These are phyloP conservation scores for Curvularia spicifera DNA, from an alignment of 2,329 filamentous ascomycete species.

Conservation along the genomic window DNA sequence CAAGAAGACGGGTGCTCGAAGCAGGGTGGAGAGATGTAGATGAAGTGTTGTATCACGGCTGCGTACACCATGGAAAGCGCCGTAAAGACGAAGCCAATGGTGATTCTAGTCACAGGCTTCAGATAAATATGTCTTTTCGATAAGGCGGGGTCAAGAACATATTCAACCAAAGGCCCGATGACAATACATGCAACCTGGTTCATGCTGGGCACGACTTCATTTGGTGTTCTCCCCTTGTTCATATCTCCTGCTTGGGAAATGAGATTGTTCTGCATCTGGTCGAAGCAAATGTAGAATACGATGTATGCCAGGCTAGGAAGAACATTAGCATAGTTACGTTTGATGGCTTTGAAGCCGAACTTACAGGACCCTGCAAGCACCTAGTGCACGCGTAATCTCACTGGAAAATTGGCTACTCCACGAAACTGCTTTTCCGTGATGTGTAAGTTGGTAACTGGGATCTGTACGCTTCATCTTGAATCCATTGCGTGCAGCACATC, in stretches of 20 bases:
- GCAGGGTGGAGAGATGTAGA: constrained; percentile 42
- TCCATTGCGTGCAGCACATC: constrained; percentile 35
- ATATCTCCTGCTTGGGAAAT: constrained; percentile 49
- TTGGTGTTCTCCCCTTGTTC: constrained; percentile 41
- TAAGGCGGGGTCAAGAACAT: constrained; percentile 39
- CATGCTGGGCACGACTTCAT: constrained; percentile 45
- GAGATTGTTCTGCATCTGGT: constrained; percentile 51
- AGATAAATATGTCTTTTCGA: constrained; percentile 36
- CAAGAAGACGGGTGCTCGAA: constrained; percentile 48
- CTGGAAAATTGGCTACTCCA: constrained; percentile 38
- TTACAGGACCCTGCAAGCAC: constrained; percentile 41
- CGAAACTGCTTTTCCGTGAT: constrained; percentile 28
- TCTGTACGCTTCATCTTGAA: constrained; percentile 37
- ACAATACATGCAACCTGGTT: constrained; percentile 46
- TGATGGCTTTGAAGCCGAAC: not conserved
- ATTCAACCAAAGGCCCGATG: constrained; percentile 41
- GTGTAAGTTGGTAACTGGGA: constrained; percentile 34
- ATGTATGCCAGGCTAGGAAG: constrained; percentile 36
- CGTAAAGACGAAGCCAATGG: constrained; percentile 42
- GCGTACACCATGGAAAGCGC: constrained; percentile 41
- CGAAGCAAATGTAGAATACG: constrained; percentile 48
- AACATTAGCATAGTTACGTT: not conserved
- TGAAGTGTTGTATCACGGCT: constrained; percentile 38
- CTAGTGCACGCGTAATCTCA: constrained; percentile 39
- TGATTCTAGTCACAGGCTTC: constrained; percentile 39